Evolutionary conservation across 805 yeast species (phyloP), one percentile per base, ranked within the genome.

Genomic region (Isabelozyma gotoi): DNA sequence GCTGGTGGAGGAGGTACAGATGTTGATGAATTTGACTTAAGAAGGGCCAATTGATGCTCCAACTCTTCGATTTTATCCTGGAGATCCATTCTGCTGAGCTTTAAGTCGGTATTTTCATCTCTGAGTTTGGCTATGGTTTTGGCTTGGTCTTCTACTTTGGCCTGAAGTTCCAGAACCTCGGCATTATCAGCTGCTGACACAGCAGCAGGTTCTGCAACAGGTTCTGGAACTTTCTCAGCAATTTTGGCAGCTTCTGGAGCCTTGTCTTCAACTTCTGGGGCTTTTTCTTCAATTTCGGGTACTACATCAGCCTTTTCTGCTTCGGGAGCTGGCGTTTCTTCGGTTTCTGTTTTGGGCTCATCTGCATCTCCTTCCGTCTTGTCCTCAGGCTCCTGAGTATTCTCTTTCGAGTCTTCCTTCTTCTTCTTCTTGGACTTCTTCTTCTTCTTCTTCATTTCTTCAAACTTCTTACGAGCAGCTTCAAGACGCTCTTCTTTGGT

Each of bases 391-490:
- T 35, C 46, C n/a, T 42, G 36, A 3, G 44, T 36, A 7, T 47
- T 49, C 15, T 48, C 53, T 12, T 45, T 43, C 11, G 41, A 45
- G 8, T 43, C 47, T 61, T 68, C 65, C 63, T 70, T 71, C 61
- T 73, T 71, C 57, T 72, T 76, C 59, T 74, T 78, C 59, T 68
- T 72, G 62, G 73, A 73, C 64, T 79, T 79, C 69, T 81, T 71
- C 57, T 73, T 70, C 50, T 71, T 73, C 63, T 71, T 73, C 63
- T 80, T 85, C 71, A 85, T 65, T 54, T 84, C 88, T 46, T 85
- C 90, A 51, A 73, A 80, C 73, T 82, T 78, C 67, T 82, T 84
- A 55, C 85, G 77, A 4, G 92, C 94, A 2, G 84, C 85, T 50
- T 84, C 89, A 39, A 87, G 69, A 59, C 82, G 79, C 56, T 81